Base-by-base conservation (phyloP, 2,329 filamentous ascomycete species). In the Shiraia bambusicola region DNA sequence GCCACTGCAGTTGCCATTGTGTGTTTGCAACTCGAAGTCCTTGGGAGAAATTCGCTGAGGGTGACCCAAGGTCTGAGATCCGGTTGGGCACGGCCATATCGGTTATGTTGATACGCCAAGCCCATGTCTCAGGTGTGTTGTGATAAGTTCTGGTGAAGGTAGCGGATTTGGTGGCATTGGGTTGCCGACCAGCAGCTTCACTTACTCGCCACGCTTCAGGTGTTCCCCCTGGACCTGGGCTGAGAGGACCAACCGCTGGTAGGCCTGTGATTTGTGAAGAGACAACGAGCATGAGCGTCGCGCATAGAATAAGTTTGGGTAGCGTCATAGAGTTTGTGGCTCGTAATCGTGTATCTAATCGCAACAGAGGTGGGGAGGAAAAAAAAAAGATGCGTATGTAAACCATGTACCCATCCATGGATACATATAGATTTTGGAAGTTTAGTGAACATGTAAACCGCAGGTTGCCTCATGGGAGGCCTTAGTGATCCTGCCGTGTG, bases 1-100 rank as follows among this genome's bases (percentile, higher is more conserved):
- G 38, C 38, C 38, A 41, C n/a, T 27, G n/a, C 33, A 41, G 13
- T 27, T 41, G 31, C 38, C 38, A 35, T 19, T 41, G 38, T 14
- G 28, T 14, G 29, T 41, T 41, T 12, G 25, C 27, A 9, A 41
- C 26, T 3, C 29, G n/a, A 7, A 28, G 16, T n/a, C 38, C 32
- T 15, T 41, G 3, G 3, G 38, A 41, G 26, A 26, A 34, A 16
- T 41, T 13, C 10, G 31, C 38, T 9, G 22, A n/a, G 9, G 26
- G n/a, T 8, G 12, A 13, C 4, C 32, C 38, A n/a, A 30, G 16
- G 14, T 41, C 31, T 2, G 9, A 12, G 12, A 41, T 25, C 29
- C 12, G 16, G n/a, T 35, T 30, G 2, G 33, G 38, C n/a, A 39
- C 28, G 12, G 12, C n/a, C 22, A 32, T 13, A 15, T 26, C 19